Evolutionary conservation across 495 filamentous ascomycete genomes (phyloP).

Genomic region (Schizothecium vesticola): DNA sequence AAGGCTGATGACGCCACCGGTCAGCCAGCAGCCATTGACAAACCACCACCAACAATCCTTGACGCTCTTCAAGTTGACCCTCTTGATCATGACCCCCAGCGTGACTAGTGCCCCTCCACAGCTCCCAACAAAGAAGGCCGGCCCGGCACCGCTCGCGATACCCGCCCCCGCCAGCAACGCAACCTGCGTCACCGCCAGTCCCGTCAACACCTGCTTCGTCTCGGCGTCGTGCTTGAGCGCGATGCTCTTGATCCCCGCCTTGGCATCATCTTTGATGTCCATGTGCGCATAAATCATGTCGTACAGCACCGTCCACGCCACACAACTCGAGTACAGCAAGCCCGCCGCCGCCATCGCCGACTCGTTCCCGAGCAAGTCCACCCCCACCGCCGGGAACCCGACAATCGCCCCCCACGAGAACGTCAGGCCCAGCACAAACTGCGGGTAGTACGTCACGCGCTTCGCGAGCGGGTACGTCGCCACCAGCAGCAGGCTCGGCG

Average conservation of each 20-base stretch:
- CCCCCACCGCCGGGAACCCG: conserved; percentile 87
- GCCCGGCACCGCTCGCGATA: conserved; percentile 65
- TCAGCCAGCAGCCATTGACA: conserved; percentile 54
- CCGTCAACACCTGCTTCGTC: conserved; percentile 79
- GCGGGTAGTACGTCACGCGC: conserved; percentile 89
- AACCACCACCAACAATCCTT: conserved; percentile 98
- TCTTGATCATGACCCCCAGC: conserved; percentile 82
- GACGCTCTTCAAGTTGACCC: conserved; percentile 76
- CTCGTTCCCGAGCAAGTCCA: conserved; percentile 67
- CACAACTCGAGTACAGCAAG: conserved; percentile 75
- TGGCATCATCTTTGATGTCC: conserved; percentile 91
- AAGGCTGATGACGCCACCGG: conserved; percentile 47
- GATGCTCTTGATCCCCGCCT: conserved; percentile 93
- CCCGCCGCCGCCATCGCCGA: conserved; percentile 62
- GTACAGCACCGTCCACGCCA: conserved; percentile 92
- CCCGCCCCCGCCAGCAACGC: conserved; percentile 77
- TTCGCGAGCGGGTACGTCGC: conserved; percentile 86
- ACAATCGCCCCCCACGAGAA: conserved; percentile 98
- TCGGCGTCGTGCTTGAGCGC: conserved; percentile 81
- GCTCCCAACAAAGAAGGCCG: conserved; percentile 76
- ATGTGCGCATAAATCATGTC: conserved; percentile 99
- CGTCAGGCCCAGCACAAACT: conserved; percentile 83
- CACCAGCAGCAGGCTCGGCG: conserved; percentile 79
- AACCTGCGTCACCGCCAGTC: conserved; percentile 69
- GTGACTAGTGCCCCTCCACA: conserved; percentile 76